A percentile compares a stretch with the other conserved stretches of the same genome.
Conservation (phyloP, 2,329 filamentous ascomycete species). For the Aaosphaeria pasadenensis region DNA sequence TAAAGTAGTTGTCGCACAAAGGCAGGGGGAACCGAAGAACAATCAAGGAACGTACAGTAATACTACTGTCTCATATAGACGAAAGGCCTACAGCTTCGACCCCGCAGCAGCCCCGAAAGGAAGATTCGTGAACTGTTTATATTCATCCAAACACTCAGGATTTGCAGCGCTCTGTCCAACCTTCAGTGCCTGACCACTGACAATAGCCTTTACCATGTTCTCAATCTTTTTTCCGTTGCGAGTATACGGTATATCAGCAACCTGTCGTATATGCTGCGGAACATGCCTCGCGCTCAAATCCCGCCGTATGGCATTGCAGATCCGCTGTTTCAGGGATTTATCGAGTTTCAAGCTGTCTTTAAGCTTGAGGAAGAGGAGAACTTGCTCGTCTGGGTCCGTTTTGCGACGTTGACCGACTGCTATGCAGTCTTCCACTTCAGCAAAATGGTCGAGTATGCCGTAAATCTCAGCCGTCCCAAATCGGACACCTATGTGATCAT, state of each 20-base stretch:
- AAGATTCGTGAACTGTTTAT: neutral
- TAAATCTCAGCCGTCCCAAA: neutral
- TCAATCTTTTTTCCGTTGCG: constrained; percentile 83
- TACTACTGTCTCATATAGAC: too few relatives aligned
- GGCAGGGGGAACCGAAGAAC: too few relatives aligned
- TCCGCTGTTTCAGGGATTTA: neutral
- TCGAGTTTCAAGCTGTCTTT: neutral
- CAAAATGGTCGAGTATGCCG: neutral
- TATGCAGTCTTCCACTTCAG: neutral
- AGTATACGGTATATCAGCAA: constrained; percentile 79
- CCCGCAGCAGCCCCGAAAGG: neutral
- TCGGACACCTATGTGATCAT: neutral
- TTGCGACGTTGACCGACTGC: neutral
- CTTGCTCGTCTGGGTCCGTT: neutral
- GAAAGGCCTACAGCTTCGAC: too few relatives aligned
- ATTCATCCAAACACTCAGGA: neutral
- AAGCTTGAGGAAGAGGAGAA: neutral
- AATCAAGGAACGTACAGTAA: too few relatives aligned
- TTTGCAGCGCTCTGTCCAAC: neutral
- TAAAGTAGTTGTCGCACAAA: too few relatives aligned
- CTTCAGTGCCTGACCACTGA: neutral
- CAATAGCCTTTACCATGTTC: constrained; percentile 42
- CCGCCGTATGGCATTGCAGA: neutral
- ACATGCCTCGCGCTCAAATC: constrained; percentile 77
- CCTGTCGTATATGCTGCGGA: constrained; percentile 73